phyloP scores from a whole-genome alignment of 148 eudicot genomes.

The Camellia japonica region DNA sequence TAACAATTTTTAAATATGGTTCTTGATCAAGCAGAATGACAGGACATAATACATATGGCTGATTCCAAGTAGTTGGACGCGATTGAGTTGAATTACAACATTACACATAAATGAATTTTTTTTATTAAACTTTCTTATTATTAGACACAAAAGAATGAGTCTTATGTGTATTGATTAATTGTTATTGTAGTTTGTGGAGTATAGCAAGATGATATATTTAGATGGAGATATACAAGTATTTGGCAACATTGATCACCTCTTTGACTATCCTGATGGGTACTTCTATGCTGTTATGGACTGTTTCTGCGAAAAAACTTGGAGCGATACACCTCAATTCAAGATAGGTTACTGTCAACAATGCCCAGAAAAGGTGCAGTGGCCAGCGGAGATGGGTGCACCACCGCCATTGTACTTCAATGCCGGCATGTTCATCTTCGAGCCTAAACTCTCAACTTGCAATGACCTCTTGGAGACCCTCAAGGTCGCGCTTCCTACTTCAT shows the following conservation, averaged over 20 bases:
- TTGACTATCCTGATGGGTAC: slow-evolving; percentile 12
- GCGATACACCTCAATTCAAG: slow-evolving; percentile 7
- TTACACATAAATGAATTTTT: no score
- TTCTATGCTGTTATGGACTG: slow-evolving; percentile 17
- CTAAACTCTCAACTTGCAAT: slow-evolving; percentile 8
- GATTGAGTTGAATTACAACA: no score
- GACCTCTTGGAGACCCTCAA: slow-evolving; percentile 13
- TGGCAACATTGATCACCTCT: slow-evolving; percentile 20
- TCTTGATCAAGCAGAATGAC: no score
- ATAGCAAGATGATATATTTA: slow-evolving; percentile 18
- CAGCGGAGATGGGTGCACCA: slow-evolving; percentile 7
- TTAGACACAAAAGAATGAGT: no score
- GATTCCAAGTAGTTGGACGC: no score
- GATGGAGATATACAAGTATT: slow-evolving; percentile 17
- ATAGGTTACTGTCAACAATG: slow-evolving; percentile 19
- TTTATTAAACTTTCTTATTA: no score
- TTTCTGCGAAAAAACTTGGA: slow-evolving; percentile 18
- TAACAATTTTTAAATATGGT: no score
- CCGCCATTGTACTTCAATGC: slow-evolving; percentile 19
- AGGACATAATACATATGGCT: no score
- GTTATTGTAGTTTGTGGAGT: slow-evolving; percentile 19
- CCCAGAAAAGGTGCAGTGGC: slow-evolving; percentile 17
- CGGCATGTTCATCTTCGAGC: slow-evolving; percentile 18
- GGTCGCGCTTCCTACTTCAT: slow-evolving; percentile 12
- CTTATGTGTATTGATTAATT: not conserved